Evolutionary conservation across 2,329 filamentous ascomycete species (phyloP).

Genomic region (Alternaria sp.): DNA sequence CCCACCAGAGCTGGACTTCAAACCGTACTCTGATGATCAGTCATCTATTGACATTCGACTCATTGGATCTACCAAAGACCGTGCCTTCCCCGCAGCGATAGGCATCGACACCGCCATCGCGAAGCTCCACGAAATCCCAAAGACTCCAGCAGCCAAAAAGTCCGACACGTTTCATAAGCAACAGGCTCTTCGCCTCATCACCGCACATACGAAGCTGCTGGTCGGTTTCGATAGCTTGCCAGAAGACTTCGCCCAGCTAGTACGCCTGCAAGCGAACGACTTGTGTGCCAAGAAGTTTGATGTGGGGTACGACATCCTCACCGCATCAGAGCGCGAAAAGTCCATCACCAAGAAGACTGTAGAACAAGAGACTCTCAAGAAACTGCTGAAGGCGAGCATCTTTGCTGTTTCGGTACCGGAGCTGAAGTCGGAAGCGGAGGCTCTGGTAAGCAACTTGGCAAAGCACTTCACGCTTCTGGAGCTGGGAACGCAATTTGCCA

Average conservation of each 20-base stretch:
- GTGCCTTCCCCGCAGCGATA: slow-evolving; percentile 84
- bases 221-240: slow-evolving; percentile 87
- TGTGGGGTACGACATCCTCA: slow-evolving; percentile 72
- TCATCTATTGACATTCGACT: slow-evolving; percentile 88
- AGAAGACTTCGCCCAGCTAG: slow-evolving; percentile 82
- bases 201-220: slow-evolving; percentile 85
- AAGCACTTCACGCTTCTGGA: slow-evolving; percentile 91
- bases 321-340: slow-evolving; percentile 76
- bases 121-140: slow-evolving; percentile 82
- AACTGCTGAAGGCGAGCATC: slow-evolving; percentile 86
- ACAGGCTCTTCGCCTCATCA: slow-evolving; percentile 87
- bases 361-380: slow-evolving; percentile 82
- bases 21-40: slow-evolving; percentile 84
- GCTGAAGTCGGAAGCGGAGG: slow-evolving; percentile 75
- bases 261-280: slow-evolving; percentile 90
- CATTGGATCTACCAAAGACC: slow-evolving; percentile 85
- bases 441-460: slow-evolving; percentile 80
- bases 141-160: slow-evolving; percentile 64
- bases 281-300: slow-evolving; percentile 75
- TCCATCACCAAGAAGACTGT: slow-evolving; percentile 86
- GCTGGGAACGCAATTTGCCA: slow-evolving; percentile 81
- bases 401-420: slow-evolving; percentile 83
- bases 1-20: slow-evolving; percentile 81
- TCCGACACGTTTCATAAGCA: slow-evolving; percentile 90
- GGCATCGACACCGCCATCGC: slow-evolving; percentile 88